Percentiles rank a stretch among this genome's conserved stretches.
phyloP scores from a whole-genome alignment of 768 basidiomycete species.

The Calocybe gangraenosa region DNA sequence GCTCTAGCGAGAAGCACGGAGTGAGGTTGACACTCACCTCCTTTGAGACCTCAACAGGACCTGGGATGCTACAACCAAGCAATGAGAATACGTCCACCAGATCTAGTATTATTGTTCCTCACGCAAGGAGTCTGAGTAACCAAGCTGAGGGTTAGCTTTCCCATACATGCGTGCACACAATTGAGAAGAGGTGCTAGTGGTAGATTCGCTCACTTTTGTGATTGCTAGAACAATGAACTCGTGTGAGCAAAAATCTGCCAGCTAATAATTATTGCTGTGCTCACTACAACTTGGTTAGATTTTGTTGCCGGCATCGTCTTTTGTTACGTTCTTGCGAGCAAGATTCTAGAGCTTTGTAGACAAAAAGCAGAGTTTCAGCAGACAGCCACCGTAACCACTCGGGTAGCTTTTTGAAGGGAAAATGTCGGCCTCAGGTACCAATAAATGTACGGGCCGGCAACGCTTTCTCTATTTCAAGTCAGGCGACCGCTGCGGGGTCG shows the following conservation, averaged over 20 bases:
- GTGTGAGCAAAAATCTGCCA: not conserved
- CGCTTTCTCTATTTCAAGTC: too few relatives aligned
- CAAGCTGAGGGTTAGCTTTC: not conserved
- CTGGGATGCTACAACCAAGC: conserved; percentile 35
- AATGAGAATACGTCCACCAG: not conserved
- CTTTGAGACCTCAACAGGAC: conserved; percentile 44
- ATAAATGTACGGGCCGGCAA: too few relatives aligned
- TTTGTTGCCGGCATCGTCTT: too few relatives aligned
- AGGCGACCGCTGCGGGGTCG: too few relatives aligned
- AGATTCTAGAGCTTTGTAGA: too few relatives aligned
- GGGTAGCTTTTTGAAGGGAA: too few relatives aligned
- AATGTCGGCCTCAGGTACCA: too few relatives aligned
- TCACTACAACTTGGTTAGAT: too few relatives aligned
- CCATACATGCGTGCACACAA: not conserved
- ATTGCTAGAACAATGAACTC: conserved; percentile 3
- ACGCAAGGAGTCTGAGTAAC: conserved; percentile 17
- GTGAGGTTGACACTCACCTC: conserved; percentile 15
- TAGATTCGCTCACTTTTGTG: conserved; percentile 9
- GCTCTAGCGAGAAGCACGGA: not conserved
- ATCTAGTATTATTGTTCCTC: not conserved
- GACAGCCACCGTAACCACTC: too few relatives aligned
- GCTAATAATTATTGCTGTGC: not conserved
- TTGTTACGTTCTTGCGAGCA: too few relatives aligned
- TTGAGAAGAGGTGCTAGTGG: not conserved
- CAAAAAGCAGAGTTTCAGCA: too few relatives aligned